A percentile compares a stretch with the other conserved stretches of the same genome.
Evolutionary conservation across 1,284 basidiomycete species (phyloP).

Genomic region (Taiwanofungus camphoratus): DNA sequence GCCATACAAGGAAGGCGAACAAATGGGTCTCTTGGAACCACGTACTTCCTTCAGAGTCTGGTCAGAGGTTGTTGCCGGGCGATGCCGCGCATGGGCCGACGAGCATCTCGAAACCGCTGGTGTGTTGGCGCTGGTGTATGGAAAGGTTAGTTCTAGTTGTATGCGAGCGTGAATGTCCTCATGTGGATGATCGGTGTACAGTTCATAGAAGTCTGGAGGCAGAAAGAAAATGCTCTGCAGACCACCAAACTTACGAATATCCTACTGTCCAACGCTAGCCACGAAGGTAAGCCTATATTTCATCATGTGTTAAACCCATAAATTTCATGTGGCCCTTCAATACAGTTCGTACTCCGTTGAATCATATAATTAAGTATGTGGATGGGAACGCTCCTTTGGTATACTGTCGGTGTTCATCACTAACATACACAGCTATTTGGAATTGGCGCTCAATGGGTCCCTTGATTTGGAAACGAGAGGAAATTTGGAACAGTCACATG

Average conservation of each 20-base stretch:
- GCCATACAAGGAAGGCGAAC: conserved; percentile 48
- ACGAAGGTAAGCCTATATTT: conserved; percentile 55
- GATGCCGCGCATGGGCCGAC: conserved; percentile 76
- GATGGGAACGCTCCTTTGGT: no score
- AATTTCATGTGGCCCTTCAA: background rate
- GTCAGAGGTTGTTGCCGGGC: conserved; percentile 74
- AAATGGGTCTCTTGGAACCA: conserved; percentile 54
- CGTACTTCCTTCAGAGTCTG: conserved; percentile 80
- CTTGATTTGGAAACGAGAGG: conserved; percentile 76
- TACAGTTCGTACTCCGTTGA: conserved; percentile 66
- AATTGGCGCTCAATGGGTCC: conserved; percentile 79
- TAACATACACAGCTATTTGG: conserved; percentile 57
- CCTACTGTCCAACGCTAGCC: conserved; percentile 82
- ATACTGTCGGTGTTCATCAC: no score
- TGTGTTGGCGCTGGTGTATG: conserved; percentile 80
- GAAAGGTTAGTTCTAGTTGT: conserved; percentile 43
- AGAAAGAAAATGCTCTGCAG: conserved; percentile 76
- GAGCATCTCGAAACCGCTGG: conserved; percentile 86
- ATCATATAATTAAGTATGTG: conserved; percentile 68
- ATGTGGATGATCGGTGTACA: conserved; percentile 22
- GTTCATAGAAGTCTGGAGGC: conserved; percentile 88
- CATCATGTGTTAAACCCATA: conserved; percentile 6
- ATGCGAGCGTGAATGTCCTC: background rate
- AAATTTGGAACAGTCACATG: conserved; percentile 75
- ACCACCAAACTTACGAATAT: conserved; percentile 78